Evolutionary conservation across 108 stramenopile species (phyloP).

Genomic region (Asterionellopsis glacialis): DNA sequence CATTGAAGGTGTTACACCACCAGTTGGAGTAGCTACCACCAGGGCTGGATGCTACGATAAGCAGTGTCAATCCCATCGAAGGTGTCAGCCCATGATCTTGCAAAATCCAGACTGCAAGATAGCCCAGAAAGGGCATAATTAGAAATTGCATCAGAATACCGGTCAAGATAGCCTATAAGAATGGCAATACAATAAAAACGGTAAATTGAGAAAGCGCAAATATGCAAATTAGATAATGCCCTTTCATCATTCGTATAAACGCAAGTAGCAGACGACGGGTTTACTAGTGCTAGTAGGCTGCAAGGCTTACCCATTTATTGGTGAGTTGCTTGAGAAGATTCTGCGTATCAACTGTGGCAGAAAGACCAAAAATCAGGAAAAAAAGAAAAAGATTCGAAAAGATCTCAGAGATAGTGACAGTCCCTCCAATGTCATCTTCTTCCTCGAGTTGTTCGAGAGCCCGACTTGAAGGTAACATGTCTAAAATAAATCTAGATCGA

Average conservation of each 20-base stretch:
- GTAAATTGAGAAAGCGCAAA: no score
- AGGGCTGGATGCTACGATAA: conserved; percentile 70
- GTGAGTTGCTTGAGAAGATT: neutral
- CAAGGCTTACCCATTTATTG: neutral
- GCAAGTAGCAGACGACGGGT: no score
- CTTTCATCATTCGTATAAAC: no score
- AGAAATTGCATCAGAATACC: conserved; percentile 62
- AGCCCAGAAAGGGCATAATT: conserved; percentile 77
- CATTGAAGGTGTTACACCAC: conserved; percentile 86
- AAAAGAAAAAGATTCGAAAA: conserved; percentile 10
- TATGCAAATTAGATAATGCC: no score
- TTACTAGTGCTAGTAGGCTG: no score
- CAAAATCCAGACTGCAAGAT: conserved; percentile 46
- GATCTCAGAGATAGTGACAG: neutral
- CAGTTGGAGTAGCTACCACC: conserved; percentile 83
- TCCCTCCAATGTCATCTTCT: no score
- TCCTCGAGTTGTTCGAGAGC: no score
- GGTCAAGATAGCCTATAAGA: conserved; percentile 30
- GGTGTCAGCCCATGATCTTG: conserved; percentile 31
- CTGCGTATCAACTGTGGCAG: conserved; percentile 1
- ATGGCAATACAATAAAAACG: no score
- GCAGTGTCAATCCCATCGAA: conserved; percentile 56
- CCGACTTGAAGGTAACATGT: no score
- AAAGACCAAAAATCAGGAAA: neutral
- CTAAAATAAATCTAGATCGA: no score